Percentiles rank a stretch among this genome's conserved stretches.
These are phyloP conservation scores for Populus simonii DNA, from an alignment of 345 rosid genomes.

Conservation along the genomic window DNA sequence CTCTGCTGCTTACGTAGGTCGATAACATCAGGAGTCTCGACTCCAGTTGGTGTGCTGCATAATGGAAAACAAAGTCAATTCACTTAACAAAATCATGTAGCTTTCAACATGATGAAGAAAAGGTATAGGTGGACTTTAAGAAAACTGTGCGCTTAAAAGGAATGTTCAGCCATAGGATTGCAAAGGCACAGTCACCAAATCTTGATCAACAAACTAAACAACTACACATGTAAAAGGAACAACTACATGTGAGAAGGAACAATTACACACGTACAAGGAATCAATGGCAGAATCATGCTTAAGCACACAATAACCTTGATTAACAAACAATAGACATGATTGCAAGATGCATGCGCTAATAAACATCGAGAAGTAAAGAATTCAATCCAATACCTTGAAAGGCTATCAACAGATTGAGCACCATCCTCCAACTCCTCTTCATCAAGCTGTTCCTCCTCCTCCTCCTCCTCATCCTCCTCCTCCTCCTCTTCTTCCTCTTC, in stretches of 20 bases:
- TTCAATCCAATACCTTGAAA: slow-evolving; percentile 62
- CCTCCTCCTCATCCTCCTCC: slow-evolving; percentile 71
- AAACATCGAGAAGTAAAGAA: background rate
- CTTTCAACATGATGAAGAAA: background rate
- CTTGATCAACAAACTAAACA: background rate
- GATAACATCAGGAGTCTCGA: slow-evolving; percentile 99
- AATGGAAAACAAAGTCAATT: slow-evolving; percentile 3
- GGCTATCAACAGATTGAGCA: slow-evolving; percentile 86
- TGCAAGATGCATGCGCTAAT: background rate
- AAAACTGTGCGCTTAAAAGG: background rate
- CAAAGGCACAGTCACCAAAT: slow-evolving; percentile 1
- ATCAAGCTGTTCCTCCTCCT: slow-evolving; percentile 74
- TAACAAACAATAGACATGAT: background rate
- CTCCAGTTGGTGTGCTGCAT: slow-evolving; percentile 94
- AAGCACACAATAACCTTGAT: background rate
- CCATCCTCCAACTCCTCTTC: slow-evolving; percentile 94
- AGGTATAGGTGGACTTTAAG: background rate
- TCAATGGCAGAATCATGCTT: background rate
- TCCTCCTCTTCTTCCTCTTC: slow-evolving; percentile 69
- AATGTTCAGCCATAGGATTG: background rate
- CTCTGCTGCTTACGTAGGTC: slow-evolving; percentile 99
- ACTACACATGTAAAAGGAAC: background rate
- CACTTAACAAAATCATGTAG: background rate
- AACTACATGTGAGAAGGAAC: too few species aligned
- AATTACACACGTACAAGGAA: background rate